Percentiles rank a stretch among this genome's conserved stretches.
These are phyloP conservation scores for Rhodotorula sp. DNA, from an alignment of 1,284 basidiomycete genomes.

Conservation along the genomic window DNA sequence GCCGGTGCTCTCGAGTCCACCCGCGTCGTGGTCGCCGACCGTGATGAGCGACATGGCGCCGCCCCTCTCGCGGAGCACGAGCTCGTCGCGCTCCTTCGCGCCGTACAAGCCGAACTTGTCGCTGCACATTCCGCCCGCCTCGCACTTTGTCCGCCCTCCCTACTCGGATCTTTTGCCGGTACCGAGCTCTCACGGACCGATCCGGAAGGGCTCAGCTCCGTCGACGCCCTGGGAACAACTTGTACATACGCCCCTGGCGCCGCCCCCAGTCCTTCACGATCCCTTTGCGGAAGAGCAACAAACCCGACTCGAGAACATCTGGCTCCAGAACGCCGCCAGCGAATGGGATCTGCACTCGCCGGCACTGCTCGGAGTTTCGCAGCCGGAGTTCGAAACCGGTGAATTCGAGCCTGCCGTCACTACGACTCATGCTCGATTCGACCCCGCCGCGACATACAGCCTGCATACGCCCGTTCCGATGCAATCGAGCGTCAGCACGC, in stretches of 20 bases:
- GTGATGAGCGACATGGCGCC: neutral
- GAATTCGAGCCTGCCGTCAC: neutral
- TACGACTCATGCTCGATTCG: no score
- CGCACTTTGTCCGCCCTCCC: constrained; percentile 8
- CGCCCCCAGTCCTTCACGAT: constrained; percentile 22
- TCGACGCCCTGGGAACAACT: constrained; percentile 35
- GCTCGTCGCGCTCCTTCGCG: neutral
- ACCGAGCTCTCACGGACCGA: neutral
- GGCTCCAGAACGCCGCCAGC: constrained; percentile 16
- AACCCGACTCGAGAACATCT: constrained; percentile 26
- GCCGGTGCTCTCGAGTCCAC: neutral
- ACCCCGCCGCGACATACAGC: neutral
- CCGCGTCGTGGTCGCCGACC: neutral
- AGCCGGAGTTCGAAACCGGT: neutral
- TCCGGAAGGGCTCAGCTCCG: constrained; percentile 2
- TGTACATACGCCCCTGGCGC: constrained; percentile 32
- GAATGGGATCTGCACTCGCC: constrained; percentile 31
- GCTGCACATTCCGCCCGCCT: constrained; percentile 38
- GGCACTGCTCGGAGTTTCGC: constrained; percentile 11
- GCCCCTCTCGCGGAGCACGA: constrained; percentile 2
- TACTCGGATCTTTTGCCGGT: neutral
- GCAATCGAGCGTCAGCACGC: neutral
- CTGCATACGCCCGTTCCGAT: neutral
- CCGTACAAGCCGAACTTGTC: constrained; percentile 33
- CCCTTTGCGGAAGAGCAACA: neutral